Evolutionary conservation across 2,329 filamentous ascomycete species (phyloP).

Genomic region (Colletotrichum lini): DNA sequence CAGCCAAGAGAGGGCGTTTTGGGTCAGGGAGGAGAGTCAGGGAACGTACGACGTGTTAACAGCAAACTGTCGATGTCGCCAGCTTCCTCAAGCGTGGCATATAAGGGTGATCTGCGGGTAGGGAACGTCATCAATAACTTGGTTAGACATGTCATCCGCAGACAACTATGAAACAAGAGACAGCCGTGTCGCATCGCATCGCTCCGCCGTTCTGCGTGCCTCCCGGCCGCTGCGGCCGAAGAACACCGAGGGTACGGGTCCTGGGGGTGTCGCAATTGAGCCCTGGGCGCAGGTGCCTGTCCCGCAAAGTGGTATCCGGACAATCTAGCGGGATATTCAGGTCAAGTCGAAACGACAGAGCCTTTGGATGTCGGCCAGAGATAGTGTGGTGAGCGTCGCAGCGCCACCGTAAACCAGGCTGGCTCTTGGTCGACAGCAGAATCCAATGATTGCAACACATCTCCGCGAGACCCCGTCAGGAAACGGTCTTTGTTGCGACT

Average conservation of each 20-base stretch:
- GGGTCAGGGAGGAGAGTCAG: no score
- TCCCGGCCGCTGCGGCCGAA: constrained; percentile 28
- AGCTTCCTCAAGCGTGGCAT: constrained; percentile 1
- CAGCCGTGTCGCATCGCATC: constrained; percentile 38
- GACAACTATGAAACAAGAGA: constrained; percentile 38
- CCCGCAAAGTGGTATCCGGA: background rate
- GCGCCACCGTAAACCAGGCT: constrained; percentile 1
- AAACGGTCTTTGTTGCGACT: background rate
- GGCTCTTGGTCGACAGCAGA: background rate
- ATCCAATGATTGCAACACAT: background rate
- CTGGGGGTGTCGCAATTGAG: background rate
- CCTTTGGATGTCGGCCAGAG: background rate
- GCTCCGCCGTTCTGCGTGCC: constrained; percentile 25
- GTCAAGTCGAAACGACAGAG: background rate
- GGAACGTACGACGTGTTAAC: background rate
- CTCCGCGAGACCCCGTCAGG: background rate
- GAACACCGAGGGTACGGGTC: constrained; percentile 38
- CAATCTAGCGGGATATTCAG: background rate
- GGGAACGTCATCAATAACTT: constrained; percentile 17
- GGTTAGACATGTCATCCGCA: constrained; percentile 25
- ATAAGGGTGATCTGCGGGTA: constrained; percentile 22
- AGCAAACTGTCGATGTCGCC: constrained; percentile 3
- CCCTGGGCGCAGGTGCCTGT: constrained; percentile 17
- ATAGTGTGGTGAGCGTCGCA: background rate
- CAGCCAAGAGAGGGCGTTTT: constrained; percentile 5